Evolutionary conservation across 805 yeast genomes (phyloP), one percentile per base, ranked within the genome.

Genomic region (Yamadazyma nakazawae): DNA sequence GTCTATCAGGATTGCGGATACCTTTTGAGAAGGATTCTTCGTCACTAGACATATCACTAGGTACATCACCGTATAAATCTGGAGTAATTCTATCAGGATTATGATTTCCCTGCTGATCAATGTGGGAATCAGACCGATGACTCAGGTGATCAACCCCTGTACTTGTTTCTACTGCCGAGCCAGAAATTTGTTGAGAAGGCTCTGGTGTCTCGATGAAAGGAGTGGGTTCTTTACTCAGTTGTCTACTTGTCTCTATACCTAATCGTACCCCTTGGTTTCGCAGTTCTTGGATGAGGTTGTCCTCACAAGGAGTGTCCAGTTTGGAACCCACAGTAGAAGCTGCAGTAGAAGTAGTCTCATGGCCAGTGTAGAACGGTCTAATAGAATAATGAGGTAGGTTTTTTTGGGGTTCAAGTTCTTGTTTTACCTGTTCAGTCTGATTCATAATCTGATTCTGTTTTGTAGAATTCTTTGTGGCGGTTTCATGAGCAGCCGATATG

Each of bases 11-110:
- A 12, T 46, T 37, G 2, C 40, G 35, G 6, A 40, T 34, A 21
- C 24, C 40, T 18, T 38, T 42, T 34, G 32, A 41, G 34, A 31
- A 42, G 12, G 40, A 36, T 19, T 44, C 47, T 16, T 34, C 47
- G 32, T 38, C 47, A 32, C 43, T 38, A 8, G 40, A 44, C 14
- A 32, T 37, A 24, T 44, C 47, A 44, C 47, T 44, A 9, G 45
- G 39, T n/a, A 35, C 36, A 14, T 31, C 41, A 12, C 14, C 41
- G 6, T 25, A 14, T 3, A 18, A 18, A 10, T 19, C 39, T 12
- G 32, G 32, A 28, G 32, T 9, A 13, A 12, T 28, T 10, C n/a
- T 28, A 28, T 12, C n/a, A 5, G 12, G 32, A 28, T 28, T 28
- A 13, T 28, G n/a, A 28, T 5, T 9, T 13, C 32, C 32, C 11